Conservation (phyloP, 2,329 filamentous ascomycete species). For the Allantophomopsis lycopodina region DNA sequence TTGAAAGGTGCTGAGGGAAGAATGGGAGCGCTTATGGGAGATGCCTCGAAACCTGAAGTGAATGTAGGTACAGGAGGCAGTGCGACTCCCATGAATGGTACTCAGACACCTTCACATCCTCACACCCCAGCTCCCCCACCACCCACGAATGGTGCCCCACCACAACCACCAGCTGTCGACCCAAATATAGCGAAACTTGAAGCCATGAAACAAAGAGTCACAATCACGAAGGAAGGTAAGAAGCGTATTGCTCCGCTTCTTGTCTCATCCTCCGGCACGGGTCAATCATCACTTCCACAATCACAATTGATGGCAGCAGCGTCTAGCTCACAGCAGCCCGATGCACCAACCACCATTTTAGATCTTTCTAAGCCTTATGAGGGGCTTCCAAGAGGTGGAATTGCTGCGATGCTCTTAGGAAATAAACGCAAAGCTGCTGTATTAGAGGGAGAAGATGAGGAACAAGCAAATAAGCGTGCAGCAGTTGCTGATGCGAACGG, state of each 20-base stretch:
- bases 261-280: constrained; percentile 78
- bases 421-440: constrained; percentile 79
- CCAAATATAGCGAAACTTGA: constrained; percentile 45
- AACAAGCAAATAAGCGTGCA: constrained; percentile 43
- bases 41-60: constrained; percentile 28
- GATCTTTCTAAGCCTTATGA: constrained; percentile 93
- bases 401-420: constrained; percentile 74
- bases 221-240: constrained; percentile 91
- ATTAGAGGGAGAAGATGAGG: constrained; percentile 56
- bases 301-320: constrained; percentile 74
- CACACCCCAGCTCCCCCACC: constrained; percentile 6
- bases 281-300: constrained; percentile 78
- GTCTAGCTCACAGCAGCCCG: constrained; percentile 49
- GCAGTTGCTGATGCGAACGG: constrained; percentile 47
- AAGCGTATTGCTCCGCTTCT: constrained; percentile 88
- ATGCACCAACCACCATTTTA: constrained; percentile 67
- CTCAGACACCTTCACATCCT: constrained; percentile 8
- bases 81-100: constrained; percentile 20
- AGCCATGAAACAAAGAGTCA: constrained; percentile 78
- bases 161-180: constrained; percentile 22
- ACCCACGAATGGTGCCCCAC: constrained; percentile 2
- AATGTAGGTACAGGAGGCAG: constrained; percentile 12
- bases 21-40: constrained; percentile 98
- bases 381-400: constrained; percentile 77
- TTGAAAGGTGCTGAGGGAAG: constrained; percentile 80